Conservation (phyloP, 208 protist genomes). For the Wallacemonas sp. region DNA sequence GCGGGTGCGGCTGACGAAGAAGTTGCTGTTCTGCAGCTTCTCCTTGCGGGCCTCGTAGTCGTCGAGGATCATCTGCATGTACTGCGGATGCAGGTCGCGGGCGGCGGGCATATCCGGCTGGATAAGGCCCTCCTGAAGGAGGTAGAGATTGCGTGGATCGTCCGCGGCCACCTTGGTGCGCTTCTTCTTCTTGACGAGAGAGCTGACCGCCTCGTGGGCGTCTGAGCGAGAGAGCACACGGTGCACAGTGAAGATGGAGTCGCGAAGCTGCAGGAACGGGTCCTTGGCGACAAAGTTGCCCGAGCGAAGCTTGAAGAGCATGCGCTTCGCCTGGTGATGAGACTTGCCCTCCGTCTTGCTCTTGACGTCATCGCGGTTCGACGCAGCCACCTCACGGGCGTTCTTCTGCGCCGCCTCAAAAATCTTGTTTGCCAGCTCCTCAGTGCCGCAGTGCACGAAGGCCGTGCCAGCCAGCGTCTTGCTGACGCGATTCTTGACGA, state of each 20-base stretch:
- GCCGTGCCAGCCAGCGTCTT: conserved; percentile 78
- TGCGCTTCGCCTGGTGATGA: conserved; percentile 77
- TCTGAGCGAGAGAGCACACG: conserved; percentile 81
- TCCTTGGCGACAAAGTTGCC: conserved; percentile 68
- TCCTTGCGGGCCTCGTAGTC: conserved; percentile 83
- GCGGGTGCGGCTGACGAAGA: conserved; percentile 90
- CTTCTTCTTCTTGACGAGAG: conserved; percentile 88
- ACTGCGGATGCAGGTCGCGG: conserved; percentile 70
- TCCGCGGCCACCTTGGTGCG: conserved; percentile 87
- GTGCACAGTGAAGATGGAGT: conserved; percentile 84
- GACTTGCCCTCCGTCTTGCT: conserved; percentile 78
- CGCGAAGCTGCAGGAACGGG: conserved; percentile 83
- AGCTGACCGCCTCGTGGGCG: conserved; percentile 72
- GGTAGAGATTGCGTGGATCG: conserved; percentile 88
- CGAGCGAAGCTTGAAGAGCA: conserved; percentile 75
- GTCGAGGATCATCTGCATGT: conserved; percentile 86
- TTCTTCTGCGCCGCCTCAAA: conserved; percentile 85
- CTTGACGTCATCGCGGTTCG: conserved; percentile 58
- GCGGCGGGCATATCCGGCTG: conserved; percentile 73
- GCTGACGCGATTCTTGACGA: conserved; percentile 74
- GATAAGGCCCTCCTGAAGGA: conserved; percentile 89
- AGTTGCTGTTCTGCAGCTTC: conserved; percentile 90
- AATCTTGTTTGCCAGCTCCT: conserved; percentile 71
- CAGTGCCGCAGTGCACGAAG: conserved; percentile 84
- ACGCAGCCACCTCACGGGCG: conserved; percentile 78